Evolutionary conservation across 2,329 filamentous ascomycete genomes (phyloP).

Genomic region (Botrytis porri): DNA sequence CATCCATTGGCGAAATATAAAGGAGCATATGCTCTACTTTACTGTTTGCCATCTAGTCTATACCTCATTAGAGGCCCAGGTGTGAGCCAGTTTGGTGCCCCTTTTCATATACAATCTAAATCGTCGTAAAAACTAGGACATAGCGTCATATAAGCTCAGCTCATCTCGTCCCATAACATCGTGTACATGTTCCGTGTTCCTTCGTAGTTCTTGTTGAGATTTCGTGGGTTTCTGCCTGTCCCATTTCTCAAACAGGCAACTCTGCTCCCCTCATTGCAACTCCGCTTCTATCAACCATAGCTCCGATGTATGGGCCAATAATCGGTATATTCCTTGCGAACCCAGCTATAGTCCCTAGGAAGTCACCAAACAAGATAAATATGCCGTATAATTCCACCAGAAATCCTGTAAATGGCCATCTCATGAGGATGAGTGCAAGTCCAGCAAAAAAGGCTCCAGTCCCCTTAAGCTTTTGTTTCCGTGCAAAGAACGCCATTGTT

Average conservation of each 20-base stretch:
- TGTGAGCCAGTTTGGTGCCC: neutral
- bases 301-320: slow-evolving; percentile 80
- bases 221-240: neutral
- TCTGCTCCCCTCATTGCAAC: slow-evolving; percentile 71
- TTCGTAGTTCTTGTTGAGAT: slow-evolving; percentile 1
- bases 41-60: slow-evolving; percentile 9
- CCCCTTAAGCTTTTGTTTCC: slow-evolving; percentile 87
- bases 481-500: slow-evolving; percentile 90
- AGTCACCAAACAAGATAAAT: slow-evolving; percentile 90
- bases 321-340: slow-evolving; percentile 84
- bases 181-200: neutral
- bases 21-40: slow-evolving; percentile 26
- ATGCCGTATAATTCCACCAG: slow-evolving; percentile 89
- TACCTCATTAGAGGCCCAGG: neutral
- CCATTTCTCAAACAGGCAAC: slow-evolving; percentile 62
- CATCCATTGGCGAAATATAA: slow-evolving; percentile 10
- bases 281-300: slow-evolving; percentile 67
- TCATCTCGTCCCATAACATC: neutral
- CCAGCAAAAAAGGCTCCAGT: slow-evolving; percentile 84
- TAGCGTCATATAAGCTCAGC: neutral
- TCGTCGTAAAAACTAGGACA: neutral
- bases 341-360: slow-evolving; percentile 84
- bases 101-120: slow-evolving; percentile 11
- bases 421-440: slow-evolving; percentile 78
- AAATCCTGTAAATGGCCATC: slow-evolving; percentile 92